Percentiles rank a stretch among this genome's conserved stretches.
These are phyloP conservation scores for Periglandula ipomoeae DNA, from an alignment of 2,329 filamentous ascomycete genomes.

Conservation along the genomic window DNA sequence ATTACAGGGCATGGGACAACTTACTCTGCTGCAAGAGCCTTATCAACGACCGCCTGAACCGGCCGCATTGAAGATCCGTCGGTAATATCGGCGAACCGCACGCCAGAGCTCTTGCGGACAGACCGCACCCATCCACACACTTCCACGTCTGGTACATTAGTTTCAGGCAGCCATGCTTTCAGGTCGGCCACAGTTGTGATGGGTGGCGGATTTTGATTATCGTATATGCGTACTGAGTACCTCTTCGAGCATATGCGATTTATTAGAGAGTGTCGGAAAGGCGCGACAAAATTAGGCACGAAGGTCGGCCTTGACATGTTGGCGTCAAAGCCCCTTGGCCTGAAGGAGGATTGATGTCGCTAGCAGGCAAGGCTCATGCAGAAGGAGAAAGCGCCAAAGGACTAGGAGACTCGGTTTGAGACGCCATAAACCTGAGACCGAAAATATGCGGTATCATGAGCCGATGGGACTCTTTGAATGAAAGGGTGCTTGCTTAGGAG, in stretches of 20 bases:
- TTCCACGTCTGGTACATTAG: slow-evolving; percentile 39
- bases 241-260: slow-evolving; percentile 11
- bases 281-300: background rate
- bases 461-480: background rate
- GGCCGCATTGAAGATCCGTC: slow-evolving; percentile 77
- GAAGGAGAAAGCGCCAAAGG: background rate
- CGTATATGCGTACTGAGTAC: slow-evolving; percentile 25
- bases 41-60: slow-evolving; percentile 72
- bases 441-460: background rate
- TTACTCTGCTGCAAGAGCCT: slow-evolving; percentile 63
- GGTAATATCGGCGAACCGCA: slow-evolving; percentile 74
- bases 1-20: slow-evolving; percentile 25
- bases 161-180: slow-evolving; percentile 40
- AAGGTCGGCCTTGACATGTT: slow-evolving; percentile 3
- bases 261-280: background rate
- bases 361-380: background rate
- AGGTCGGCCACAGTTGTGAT: slow-evolving; percentile 45
- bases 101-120: slow-evolving; percentile 74
- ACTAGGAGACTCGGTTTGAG: background rate
- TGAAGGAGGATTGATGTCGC: background rate
- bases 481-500: too few relatives aligned
- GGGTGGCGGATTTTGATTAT: slow-evolving; percentile 17
- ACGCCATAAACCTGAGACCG: background rate
- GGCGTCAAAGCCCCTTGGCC: background rate
- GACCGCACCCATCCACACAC: slow-evolving; percentile 77